Evolutionary conservation across 805 yeast genomes (phyloP).

Genomic region (Monosporozyma servazzii): DNA sequence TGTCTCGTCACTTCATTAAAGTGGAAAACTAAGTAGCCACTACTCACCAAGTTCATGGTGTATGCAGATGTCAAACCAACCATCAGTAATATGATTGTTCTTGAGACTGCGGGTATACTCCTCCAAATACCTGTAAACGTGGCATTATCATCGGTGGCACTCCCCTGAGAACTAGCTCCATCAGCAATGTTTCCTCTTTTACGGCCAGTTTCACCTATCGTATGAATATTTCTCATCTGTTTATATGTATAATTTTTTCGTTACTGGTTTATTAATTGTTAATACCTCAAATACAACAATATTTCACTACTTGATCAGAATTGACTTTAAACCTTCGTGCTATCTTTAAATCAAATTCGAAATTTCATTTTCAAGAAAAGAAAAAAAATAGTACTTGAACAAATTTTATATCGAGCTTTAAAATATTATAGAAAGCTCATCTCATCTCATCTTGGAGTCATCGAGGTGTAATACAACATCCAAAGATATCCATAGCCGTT

Average conservation of each 20-base stretch:
- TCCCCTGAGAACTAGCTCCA: background rate
- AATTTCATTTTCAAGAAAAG: background rate
- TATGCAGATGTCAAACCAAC: slow-evolving; percentile 36
- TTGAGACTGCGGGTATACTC: slow-evolving; percentile 52
- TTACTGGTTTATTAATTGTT: background rate
- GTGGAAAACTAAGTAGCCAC: slow-evolving; percentile 14
- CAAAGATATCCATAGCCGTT: background rate
- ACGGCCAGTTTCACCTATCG: slow-evolving; percentile 1
- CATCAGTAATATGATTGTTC: slow-evolving; percentile 43
- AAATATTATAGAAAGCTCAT: background rate
- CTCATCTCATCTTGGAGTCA: background rate
- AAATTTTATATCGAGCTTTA: background rate
- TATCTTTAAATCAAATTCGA: background rate
- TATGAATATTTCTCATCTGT: slow-evolving; percentile 9
- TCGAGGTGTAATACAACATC: background rate
- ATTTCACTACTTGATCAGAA: background rate
- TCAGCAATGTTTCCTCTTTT: background rate
- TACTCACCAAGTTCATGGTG: slow-evolving; percentile 28
- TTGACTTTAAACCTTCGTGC: background rate
- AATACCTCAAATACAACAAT: background rate
- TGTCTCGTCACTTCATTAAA: slow-evolving; percentile 11
- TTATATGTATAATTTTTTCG: background rate
- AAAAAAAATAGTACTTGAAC: background rate
- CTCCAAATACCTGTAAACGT: slow-evolving; percentile 10
- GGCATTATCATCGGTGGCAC: slow-evolving; percentile 2